Evolutionary conservation across 2,329 filamentous ascomycete genomes (phyloP).

Genomic region (Colletotrichum sp.): DNA sequence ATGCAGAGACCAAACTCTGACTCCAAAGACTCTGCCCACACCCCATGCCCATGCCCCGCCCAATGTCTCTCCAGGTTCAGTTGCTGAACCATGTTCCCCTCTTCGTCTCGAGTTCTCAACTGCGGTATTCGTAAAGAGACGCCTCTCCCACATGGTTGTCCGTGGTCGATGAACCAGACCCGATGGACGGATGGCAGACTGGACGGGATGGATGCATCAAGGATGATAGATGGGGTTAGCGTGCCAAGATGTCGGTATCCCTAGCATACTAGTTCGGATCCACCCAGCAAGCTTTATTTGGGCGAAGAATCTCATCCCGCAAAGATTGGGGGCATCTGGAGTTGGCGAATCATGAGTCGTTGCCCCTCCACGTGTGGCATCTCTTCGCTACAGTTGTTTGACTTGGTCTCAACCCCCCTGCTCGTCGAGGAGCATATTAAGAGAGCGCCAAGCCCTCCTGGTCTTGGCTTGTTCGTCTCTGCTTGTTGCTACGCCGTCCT

Average conservation of each 20-base stretch:
- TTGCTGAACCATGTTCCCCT: background rate
- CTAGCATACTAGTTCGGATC: background rate
- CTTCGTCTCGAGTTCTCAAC: background rate
- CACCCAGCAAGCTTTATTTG: conserved; percentile 13
- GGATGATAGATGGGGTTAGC: background rate
- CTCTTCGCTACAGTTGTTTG: background rate
- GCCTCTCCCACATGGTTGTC: background rate
- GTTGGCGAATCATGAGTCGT: conserved; percentile 1
- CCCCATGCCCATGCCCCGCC: background rate
- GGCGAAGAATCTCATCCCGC: conserved; percentile 9
- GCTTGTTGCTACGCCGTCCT: background rate
- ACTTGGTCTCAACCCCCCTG: conserved; percentile 2
- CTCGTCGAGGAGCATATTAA: background rate
- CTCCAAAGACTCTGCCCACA: background rate
- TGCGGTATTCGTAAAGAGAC: background rate
- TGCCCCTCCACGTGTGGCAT: conserved; percentile 15
- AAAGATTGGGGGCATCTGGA: background rate
- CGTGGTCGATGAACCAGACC: background rate
- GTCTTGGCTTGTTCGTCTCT: background rate
- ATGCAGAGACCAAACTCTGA: background rate
- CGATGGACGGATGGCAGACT: background rate
- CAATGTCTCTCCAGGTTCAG: background rate
- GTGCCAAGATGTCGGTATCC: conserved; percentile 23
- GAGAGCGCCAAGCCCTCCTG: conserved; percentile 14
- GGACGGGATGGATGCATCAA: conserved; percentile 5